Conservation (phyloP, 2,329 filamentous ascomycete genomes). For the Zopfia rhizophila region DNA sequence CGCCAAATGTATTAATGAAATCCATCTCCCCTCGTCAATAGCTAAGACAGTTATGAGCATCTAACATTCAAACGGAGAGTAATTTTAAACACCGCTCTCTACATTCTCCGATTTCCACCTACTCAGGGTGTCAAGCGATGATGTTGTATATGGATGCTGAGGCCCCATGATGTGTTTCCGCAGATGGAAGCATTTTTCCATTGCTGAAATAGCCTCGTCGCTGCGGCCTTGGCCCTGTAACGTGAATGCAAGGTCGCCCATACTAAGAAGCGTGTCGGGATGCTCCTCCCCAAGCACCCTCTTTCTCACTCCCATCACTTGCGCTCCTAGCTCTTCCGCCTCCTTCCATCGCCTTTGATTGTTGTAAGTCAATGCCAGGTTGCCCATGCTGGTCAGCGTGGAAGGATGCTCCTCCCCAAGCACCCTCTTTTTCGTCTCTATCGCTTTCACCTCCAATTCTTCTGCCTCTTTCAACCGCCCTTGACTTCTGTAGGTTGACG, state of each 20-base stretch:
- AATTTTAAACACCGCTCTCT: too few species aligned
- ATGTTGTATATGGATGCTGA: too few species aligned
- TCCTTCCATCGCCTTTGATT: conserved; percentile 14
- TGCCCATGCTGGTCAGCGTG: conserved; percentile 6
- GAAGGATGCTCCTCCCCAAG: conserved; percentile 9
- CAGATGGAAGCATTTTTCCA: conserved; percentile 6
- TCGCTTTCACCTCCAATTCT: conserved; percentile 4
- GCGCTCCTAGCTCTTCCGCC: conserved; percentile 6
- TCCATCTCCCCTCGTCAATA: too few species aligned
- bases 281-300: conserved; percentile 4
- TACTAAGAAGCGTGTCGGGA: conserved; percentile 3
- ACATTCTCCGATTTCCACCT: too few species aligned
- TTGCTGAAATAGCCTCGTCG: conserved; percentile 8
- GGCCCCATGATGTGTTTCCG: too few species aligned
- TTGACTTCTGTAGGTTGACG: conserved; percentile 14
- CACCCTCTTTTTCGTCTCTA: conserved; percentile 11
- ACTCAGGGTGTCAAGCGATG: too few species aligned
- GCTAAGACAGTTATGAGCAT: too few species aligned
- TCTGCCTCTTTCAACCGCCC: conserved; percentile 11
- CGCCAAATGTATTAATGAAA: too few species aligned
- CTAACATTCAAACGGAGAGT: too few species aligned
- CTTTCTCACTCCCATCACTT: conserved; percentile 12
- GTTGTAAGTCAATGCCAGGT: conserved; percentile 14
- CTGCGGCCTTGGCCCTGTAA: conserved; percentile 1
- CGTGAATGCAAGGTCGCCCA: conserved; percentile 4